These are phyloP conservation scores for Penicillium antarcticum DNA, from an alignment of 495 filamentous ascomycete species.

Conservation along the genomic window DNA sequence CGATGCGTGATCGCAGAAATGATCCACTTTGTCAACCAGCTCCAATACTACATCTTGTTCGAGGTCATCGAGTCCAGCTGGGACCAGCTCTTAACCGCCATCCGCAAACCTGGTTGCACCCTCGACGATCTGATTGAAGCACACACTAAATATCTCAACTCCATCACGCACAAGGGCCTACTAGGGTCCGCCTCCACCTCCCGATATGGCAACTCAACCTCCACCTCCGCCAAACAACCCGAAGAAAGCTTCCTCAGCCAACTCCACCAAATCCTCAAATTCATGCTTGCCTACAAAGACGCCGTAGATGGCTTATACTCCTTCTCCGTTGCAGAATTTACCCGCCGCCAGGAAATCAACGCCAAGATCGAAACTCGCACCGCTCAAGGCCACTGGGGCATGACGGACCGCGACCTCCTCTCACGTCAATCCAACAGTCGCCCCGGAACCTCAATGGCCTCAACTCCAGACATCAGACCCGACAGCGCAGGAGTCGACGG, in stretches of 20 bases:
- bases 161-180: constrained; percentile 95
- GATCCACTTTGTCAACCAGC: constrained; percentile 95
- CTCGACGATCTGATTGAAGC: constrained; percentile 93
- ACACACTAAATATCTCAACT: constrained; percentile 84
- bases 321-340: constrained; percentile 91
- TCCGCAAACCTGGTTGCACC: constrained; percentile 78
- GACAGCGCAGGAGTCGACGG: constrained; percentile 26
- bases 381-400: constrained; percentile 59
- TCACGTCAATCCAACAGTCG: constrained; percentile 26
- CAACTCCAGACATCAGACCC: constrained; percentile 29
- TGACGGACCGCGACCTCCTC: constrained; percentile 52
- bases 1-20: constrained; percentile 90
- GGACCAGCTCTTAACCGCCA: constrained; percentile 77
- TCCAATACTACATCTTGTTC: constrained; percentile 98
- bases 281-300: constrained; percentile 92
- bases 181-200: constrained; percentile 63
- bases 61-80: constrained; percentile 96
- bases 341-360: constrained; percentile 77
- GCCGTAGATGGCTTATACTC: constrained; percentile 92
- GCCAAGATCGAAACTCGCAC: constrained; percentile 68
- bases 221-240: constrained; percentile 48
- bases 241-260: constrained; percentile 86
- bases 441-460: constrained; percentile 22
- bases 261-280: constrained; percentile 86
- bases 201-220: constrained; percentile 35